Evolutionary conservation across 1,139 yeast genomes (phyloP), one percentile per base, ranked within the genome.

Genomic region (Suhomyces atakaporum): DNA sequence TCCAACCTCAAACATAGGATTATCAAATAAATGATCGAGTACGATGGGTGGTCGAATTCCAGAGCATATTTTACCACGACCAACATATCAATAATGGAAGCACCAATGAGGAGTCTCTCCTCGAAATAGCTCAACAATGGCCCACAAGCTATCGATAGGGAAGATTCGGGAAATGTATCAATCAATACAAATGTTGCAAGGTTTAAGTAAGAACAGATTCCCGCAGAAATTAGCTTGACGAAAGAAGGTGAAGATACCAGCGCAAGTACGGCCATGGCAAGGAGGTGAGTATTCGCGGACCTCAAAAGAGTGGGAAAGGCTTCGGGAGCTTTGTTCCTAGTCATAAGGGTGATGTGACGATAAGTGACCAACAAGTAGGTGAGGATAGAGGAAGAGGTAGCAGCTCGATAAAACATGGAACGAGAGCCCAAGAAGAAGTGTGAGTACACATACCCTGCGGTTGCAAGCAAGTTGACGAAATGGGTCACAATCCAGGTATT

Each of bases 201-300:
- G 46, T 75, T 75, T 46, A 75, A 56, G 29, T 60, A 50, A 0
- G 81, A 72, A 46, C 75, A 75, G 4, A 70, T 54, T n/a, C 62
- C 55, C 44, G 72, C 71, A 1, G 81, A 74, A 10, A 66, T 31
- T 13, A 75, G 43, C 45, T 76, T 76, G 27, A 64, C 31, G 9
- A 60, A 8, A 62, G 61, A 24, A 47, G 51, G 36, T 3, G 42
- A 25, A 3, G 54, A 44, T 3, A 43, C 29, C 8, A 55, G 42
- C 62, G 69, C 63, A 12, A 68, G 56, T 16, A 58, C 45, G 1
- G 69, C 58, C 45, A 60, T 62, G 0, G 64, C 66, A 27, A 76
- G 55, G 16, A 75, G 49, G 33, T 67, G 74, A 3, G 75, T 62
- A 43, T 73, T 73, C 40, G 75, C 80, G 6, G 78, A 69, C 45